A percentile compares a stretch with the other conserved stretches of the same genome.
Evolutionary conservation across 106 monocot species (phyloP).

Genomic region (Xerophyta viscosa): DNA sequence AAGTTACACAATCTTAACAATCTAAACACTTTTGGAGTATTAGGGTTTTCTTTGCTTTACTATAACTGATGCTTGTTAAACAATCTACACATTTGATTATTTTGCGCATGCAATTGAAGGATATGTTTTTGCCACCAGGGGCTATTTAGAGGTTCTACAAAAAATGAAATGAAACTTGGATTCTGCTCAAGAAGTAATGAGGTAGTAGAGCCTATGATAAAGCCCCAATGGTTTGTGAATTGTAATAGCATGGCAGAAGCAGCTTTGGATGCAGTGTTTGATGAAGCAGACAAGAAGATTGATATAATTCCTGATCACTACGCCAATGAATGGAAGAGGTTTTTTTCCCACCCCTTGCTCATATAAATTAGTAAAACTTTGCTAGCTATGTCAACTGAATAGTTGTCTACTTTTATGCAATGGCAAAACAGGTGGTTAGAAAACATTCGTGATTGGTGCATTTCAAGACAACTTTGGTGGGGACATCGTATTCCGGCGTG

Average conservation of each 20-base stretch:
- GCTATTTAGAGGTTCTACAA: constrained; percentile 63
- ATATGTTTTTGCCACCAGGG: constrained; percentile 37
- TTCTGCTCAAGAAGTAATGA: constrained; percentile 92
- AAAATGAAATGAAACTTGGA: constrained; percentile 90
- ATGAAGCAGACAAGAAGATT: constrained; percentile 52
- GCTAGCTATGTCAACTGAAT: no score
- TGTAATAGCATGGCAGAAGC: constrained; percentile 73
- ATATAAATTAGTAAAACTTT: no score
- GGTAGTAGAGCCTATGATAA: constrained; percentile 94
- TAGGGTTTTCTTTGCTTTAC: no score
- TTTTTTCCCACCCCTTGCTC: no score
- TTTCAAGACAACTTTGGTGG: constrained; percentile 99
- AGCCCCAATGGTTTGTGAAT: constrained; percentile 95
- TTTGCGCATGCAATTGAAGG: no score
- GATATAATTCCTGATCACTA: constrained; percentile 95
- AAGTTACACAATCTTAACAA: no score
- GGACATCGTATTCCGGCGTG: constrained; percentile 97
- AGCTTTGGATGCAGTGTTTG: constrained; percentile 77
- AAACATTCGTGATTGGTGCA: constrained; percentile 97
- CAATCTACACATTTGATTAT: no score
- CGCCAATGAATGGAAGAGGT: constrained; percentile 86
- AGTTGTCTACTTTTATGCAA: no score
- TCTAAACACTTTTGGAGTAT: no score
- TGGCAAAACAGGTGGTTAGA: constrained; percentile 64
- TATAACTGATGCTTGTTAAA: no score